These are phyloP conservation scores for Coprinopsis sp. DNA, from an alignment of 768 basidiomycete species.

Conservation along the genomic window DNA sequence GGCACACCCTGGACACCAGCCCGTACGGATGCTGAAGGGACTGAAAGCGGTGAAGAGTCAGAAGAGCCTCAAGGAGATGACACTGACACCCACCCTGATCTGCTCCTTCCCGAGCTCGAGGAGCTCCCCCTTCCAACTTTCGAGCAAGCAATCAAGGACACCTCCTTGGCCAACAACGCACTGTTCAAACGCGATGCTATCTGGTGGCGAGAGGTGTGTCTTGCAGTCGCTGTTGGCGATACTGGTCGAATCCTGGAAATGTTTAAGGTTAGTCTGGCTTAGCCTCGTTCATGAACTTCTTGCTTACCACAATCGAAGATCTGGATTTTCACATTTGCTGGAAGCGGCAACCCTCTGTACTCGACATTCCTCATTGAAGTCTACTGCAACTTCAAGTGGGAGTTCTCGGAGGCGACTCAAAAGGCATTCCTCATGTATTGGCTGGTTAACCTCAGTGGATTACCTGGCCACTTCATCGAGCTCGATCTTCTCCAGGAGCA, in stretches of 20 bases:
- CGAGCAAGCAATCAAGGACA: constrained; percentile 7
- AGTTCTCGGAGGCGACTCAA: constrained; percentile 12
- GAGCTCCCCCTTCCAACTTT: no score
- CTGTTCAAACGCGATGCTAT: constrained; percentile 19
- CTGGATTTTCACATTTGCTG: constrained; percentile 23
- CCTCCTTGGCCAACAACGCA: constrained; percentile 17
- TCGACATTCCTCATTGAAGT: constrained; percentile 22
- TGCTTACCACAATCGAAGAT: constrained; percentile 9
- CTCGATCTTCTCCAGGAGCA: constrained; percentile 28
- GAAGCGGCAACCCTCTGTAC: constrained; percentile 22
- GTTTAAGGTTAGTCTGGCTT: constrained; percentile 9
- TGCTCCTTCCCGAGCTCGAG: constrained; percentile 6
- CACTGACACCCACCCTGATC: constrained; percentile 8
- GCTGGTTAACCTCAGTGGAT: constrained; percentile 25
- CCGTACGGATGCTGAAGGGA: no score
- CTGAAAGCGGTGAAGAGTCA: no score
- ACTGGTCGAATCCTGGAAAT: constrained; percentile 21
- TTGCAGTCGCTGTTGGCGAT: constrained; percentile 21
- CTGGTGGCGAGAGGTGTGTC: constrained; percentile 20
- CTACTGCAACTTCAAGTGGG: constrained; percentile 23
- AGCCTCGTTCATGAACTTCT: not conserved
- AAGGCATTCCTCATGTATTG: constrained; percentile 23
- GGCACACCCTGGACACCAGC: no score
- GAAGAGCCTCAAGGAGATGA: no score
- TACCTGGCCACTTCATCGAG: constrained; percentile 19